Conservation (phyloP, 192 early-diverging fungal genomes). For the Coemansia sp. region DNA sequence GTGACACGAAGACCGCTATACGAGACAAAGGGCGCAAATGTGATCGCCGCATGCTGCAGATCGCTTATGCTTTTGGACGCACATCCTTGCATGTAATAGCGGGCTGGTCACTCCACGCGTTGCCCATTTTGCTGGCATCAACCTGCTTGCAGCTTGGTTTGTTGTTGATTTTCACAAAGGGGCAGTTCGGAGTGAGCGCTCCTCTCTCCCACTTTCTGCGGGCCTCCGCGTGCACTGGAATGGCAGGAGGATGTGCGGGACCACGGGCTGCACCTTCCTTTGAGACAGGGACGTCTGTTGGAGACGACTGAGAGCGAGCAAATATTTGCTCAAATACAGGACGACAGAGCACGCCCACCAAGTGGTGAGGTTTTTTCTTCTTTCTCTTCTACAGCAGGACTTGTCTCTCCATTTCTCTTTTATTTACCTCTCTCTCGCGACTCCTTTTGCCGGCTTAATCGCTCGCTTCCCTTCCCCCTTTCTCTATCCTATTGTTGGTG, state of each 20-base stretch:
- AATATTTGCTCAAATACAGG: constrained; percentile 1
- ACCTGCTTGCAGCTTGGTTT: not conserved
- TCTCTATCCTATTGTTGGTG: constrained; percentile 10
- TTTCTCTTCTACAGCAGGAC: constrained; percentile 8
- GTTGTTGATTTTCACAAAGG: constrained; percentile 16
- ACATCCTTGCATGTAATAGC: not conserved
- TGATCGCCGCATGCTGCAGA: not conserved
- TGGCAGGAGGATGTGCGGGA: not conserved
- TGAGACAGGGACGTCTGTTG: not conserved
- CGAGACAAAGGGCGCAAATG: not conserved
- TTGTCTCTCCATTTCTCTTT: constrained; percentile 3
- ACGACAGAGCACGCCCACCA: not conserved
- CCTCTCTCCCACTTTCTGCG: not conserved
- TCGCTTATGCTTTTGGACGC: constrained; percentile 1
- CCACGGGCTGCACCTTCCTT: constrained; percentile 3
- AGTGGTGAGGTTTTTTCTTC: not conserved
- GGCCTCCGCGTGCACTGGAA: not conserved
- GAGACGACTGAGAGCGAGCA: not conserved
- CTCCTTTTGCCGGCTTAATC: not conserved
- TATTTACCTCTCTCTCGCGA: not conserved
- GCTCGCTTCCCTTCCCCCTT: not conserved
- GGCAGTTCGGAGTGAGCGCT: not conserved
- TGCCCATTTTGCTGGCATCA: not conserved
- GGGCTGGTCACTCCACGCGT: not conserved
- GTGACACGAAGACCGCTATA: not conserved